Percentiles rank a stretch among this genome's conserved stretches.
phyloP scores from a whole-genome alignment of 768 basidiomycete genomes.

The Lactarius vividus region DNA sequence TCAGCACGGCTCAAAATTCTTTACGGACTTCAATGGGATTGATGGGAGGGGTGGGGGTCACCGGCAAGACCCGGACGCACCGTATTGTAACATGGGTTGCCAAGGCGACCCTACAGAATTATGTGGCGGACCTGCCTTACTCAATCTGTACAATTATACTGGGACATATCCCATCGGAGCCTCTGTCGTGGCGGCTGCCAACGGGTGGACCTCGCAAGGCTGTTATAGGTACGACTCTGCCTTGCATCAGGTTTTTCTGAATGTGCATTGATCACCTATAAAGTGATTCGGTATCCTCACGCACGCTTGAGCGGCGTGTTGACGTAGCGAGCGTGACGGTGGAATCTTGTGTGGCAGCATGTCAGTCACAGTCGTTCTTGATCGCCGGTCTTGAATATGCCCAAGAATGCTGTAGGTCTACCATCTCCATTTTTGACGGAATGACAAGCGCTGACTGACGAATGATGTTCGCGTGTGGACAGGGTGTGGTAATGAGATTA shows the following conservation, averaged over 20 bases:
- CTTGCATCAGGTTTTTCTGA: background rate
- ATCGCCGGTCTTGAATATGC: slow-evolving; percentile 11
- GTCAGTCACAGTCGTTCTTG: background rate
- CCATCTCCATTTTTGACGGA: background rate
- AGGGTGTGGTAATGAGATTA: slow-evolving; percentile 10
- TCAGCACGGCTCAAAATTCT: background rate
- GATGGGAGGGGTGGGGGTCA: too few relatives aligned
- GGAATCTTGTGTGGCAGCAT: slow-evolving; percentile 1
- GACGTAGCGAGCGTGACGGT: slow-evolving; percentile 5
- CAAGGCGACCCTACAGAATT: background rate
- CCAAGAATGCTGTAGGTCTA: slow-evolving; percentile 7
- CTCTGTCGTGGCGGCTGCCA: background rate
- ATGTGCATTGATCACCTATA: background rate
- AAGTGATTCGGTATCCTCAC: background rate
- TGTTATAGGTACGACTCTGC: background rate
- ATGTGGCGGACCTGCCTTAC: background rate
- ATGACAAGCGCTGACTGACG: background rate
- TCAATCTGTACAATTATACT: background rate
- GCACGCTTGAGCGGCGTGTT: slow-evolving; percentile 1
- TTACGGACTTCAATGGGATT: background rate
- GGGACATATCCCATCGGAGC: background rate
- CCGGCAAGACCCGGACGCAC: background rate
- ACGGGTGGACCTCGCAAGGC: background rate
- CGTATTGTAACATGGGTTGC: background rate
- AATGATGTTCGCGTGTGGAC: background rate